phyloP scores from a whole-genome alignment of 805 yeast genomes.

The Candida suzukii region DNA sequence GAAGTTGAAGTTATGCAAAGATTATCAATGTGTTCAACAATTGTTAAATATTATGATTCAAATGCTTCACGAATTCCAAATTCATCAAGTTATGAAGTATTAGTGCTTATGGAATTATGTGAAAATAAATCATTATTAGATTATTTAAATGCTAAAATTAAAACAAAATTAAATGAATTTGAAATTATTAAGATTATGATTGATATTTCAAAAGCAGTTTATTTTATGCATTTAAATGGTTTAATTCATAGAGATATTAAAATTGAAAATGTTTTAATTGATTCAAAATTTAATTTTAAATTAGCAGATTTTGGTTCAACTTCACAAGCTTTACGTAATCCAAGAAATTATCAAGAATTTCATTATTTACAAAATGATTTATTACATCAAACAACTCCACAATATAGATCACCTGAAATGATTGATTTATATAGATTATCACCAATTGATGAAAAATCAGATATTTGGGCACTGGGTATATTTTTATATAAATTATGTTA shows the following conservation, averaged over 20 bases:
- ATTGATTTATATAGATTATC: slow-evolving; percentile 75
- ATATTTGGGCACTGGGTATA: slow-evolving; percentile 95
- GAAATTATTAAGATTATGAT: slow-evolving; percentile 80
- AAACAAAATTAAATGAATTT: slow-evolving; percentile 65
- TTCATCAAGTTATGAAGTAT: slow-evolving; percentile 64
- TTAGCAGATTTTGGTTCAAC: slow-evolving; percentile 94
- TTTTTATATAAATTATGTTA: slow-evolving; percentile 85
- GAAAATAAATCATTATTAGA: slow-evolving; percentile 82
- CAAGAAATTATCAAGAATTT: slow-evolving; percentile 66
- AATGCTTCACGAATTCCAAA: slow-evolving; percentile 57
- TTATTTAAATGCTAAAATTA: slow-evolving; percentile 80
- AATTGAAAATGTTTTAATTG: slow-evolving; percentile 88
- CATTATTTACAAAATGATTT: slow-evolving; percentile 77
- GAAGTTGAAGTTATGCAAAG: slow-evolving; percentile 79
- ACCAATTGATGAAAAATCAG: slow-evolving; percentile 87
- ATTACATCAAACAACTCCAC: slow-evolving; percentile 89
- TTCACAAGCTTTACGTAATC: slow-evolving; percentile 62
- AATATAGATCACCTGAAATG: slow-evolving; percentile 95
- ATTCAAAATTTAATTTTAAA: slow-evolving; percentile 61
- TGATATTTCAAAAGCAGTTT: slow-evolving; percentile 73
- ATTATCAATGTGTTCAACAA: slow-evolving; percentile 45
- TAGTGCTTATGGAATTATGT: slow-evolving; percentile 89
- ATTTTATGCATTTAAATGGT: slow-evolving; percentile 76
- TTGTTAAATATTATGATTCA: slow-evolving; percentile 69
- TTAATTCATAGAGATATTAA: slow-evolving; percentile 90